Percentiles rank a stretch among this genome's conserved stretches.
Conservation (phyloP, 345 rosid genomes). For the Reutealis trisperma region DNA sequence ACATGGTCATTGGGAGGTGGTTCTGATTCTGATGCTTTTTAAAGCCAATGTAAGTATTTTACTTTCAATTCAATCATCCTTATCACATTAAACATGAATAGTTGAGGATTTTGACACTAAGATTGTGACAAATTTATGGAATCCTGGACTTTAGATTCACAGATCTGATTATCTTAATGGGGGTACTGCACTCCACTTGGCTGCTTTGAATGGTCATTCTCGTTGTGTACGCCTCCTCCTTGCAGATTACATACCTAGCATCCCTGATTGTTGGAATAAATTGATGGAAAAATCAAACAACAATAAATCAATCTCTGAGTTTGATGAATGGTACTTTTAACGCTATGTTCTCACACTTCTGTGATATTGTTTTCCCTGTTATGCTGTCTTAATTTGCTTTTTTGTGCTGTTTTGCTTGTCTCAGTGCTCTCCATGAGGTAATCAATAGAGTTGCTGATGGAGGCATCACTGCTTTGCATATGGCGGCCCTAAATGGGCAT, state of each 20-base stretch:
- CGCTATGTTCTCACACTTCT: background rate
- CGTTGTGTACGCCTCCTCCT: slow-evolving; percentile 86
- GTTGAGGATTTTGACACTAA: slow-evolving; percentile 11
- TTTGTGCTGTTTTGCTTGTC: slow-evolving; percentile 19
- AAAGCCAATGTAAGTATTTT: slow-evolving; percentile 77
- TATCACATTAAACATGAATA: background rate
- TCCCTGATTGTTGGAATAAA: slow-evolving; percentile 52
- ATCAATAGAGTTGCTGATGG: slow-evolving; percentile 91
- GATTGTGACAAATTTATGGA: slow-evolving; percentile 22
- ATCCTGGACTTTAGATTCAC: slow-evolving; percentile 58
- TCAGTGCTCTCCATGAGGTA: slow-evolving; percentile 63
- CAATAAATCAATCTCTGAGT: slow-evolving; percentile 45
- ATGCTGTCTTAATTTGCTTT: slow-evolving; percentile 5
- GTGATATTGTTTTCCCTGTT: background rate
- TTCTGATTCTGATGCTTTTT: slow-evolving; percentile 79
- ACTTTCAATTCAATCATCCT: background rate
- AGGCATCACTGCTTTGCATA: slow-evolving; percentile 90
- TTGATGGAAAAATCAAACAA: slow-evolving; percentile 38
- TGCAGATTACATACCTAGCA: slow-evolving; percentile 81
- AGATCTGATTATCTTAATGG: slow-evolving; percentile 92
- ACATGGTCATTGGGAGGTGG: slow-evolving; percentile 98
- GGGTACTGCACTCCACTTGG: slow-evolving; percentile 92
- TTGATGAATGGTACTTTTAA: slow-evolving; percentile 54
- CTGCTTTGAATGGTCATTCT: slow-evolving; percentile 90
- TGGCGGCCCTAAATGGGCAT: slow-evolving; percentile 93